Percentiles rank a stretch among this genome's conserved stretches.
These are phyloP conservation scores for Fusarium kyushuense DNA, from an alignment of 2,329 filamentous ascomycete genomes.

Conservation along the genomic window DNA sequence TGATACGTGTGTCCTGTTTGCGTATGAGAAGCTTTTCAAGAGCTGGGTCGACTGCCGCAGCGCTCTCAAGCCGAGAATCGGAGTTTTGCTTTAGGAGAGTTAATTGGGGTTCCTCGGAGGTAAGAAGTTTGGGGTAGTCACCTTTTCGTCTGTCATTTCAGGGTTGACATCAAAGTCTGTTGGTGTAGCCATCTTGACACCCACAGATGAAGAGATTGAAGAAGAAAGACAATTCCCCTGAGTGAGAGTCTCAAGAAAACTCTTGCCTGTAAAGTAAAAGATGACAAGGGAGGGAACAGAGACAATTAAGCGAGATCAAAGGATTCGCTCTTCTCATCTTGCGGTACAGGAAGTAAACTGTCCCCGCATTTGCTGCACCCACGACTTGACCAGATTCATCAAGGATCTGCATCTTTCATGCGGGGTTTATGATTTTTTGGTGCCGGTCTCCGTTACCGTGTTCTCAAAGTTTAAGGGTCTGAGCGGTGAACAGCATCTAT, in stretches of 20 bases:
- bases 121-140: neutral
- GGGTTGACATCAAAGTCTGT: slow-evolving; percentile 16
- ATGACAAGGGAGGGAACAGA: slow-evolving; percentile 8
- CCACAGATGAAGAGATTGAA: neutral
- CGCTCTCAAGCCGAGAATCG: slow-evolving; percentile 24
- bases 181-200: slow-evolving; percentile 5
- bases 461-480: neutral
- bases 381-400: neutral
- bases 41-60: slow-evolving; percentile 11
- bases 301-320: slow-evolving; percentile 19
- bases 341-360: slow-evolving; percentile 5
- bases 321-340: slow-evolving; percentile 18
- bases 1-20: slow-evolving; percentile 41
- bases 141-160: slow-evolving; percentile 29
- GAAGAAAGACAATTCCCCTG: neutral
- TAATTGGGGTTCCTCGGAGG: neutral
- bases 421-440: slow-evolving; percentile 11
- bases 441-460: slow-evolving; percentile 20
- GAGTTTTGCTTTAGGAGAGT: slow-evolving; percentile 14
- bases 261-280: neutral
- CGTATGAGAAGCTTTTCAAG: slow-evolving; percentile 26
- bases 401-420: slow-evolving; percentile 22
- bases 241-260: neutral
- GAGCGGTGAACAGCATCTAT: neutral
- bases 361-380: slow-evolving; percentile 31